Percentiles rank a stretch among this genome's conserved stretches.
Evolutionary conservation across 495 filamentous ascomycete genomes (phyloP).

Genomic region (Glonium stellatum): DNA sequence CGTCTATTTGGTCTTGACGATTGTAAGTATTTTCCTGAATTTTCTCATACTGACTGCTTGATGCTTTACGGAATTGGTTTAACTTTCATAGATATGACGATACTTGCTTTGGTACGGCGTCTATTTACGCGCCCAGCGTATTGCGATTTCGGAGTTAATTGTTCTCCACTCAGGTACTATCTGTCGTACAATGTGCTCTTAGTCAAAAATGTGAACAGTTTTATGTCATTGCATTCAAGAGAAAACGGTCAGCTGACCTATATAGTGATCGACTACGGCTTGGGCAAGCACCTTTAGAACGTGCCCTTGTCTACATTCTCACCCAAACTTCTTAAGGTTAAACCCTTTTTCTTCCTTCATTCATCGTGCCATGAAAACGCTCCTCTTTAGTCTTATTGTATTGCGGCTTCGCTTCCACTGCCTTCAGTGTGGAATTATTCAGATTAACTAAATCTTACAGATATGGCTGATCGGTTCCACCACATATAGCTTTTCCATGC

Average conservation of each 20-base stretch:
- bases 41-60: neutral
- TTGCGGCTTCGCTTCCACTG: too few species aligned
- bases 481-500: neutral
- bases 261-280: neutral
- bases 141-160: too few species aligned
- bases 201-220: neutral
- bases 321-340: neutral
- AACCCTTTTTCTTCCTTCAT: neutral
- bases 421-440: neutral
- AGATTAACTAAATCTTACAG: neutral
- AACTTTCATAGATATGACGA: neutral
- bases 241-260: neutral
- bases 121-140: neutral
- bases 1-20: slow-evolving; percentile 3
- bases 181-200: neutral
- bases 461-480: neutral
- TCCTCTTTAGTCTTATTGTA: neutral
- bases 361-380: neutral
- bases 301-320: neutral
- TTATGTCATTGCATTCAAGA: neutral
- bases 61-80: neutral
- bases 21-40: neutral
- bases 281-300: neutral
- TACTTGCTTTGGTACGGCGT: neutral
- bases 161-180: neutral